A percentile compares a stretch with the other conserved stretches of the same genome.
Evolutionary conservation across 2,329 filamentous ascomycete species (phyloP).

Genomic region (Hirsutella thompsonii): DNA sequence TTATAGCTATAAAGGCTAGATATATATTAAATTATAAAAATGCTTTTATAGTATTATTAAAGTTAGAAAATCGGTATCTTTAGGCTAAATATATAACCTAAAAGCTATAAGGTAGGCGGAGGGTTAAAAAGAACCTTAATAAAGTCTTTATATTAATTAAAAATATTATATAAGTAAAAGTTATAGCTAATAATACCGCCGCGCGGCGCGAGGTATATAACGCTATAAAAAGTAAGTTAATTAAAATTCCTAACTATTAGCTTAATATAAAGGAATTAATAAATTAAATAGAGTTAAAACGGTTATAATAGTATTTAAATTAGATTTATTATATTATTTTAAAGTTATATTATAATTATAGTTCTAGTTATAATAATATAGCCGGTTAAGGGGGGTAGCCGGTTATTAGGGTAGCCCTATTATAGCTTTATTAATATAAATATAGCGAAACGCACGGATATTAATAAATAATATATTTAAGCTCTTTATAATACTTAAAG

Average conservation of each 20-base stretch:
- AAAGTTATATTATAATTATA: not conserved
- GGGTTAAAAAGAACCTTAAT: not conserved
- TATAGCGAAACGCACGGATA: too few relatives aligned
- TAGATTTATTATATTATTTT: not conserved
- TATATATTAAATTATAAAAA: not conserved
- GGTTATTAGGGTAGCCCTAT: not conserved
- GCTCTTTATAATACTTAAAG: too few relatives aligned
- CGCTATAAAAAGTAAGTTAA: too few relatives aligned
- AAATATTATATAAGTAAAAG: not conserved
- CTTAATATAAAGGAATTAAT: not conserved
- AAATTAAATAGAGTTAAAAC: not conserved
- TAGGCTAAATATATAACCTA: not conserved
- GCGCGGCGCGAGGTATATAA: not conserved
- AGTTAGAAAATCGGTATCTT: not conserved
- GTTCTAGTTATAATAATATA: not conserved
- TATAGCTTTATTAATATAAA: not conserved
- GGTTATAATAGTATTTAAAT: not conserved
- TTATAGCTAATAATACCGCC: not conserved
- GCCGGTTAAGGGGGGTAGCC: not conserved
- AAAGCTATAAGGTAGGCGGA: not conserved
- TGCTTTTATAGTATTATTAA: not conserved
- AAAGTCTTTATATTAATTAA: not conserved
- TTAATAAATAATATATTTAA: too few relatives aligned
- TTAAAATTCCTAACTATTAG: too few relatives aligned
- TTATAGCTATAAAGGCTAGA: not conserved